These are phyloP conservation scores for Penicillium aurantiogriseum DNA, from an alignment of 2,329 filamentous ascomycete species.

Conservation along the genomic window DNA sequence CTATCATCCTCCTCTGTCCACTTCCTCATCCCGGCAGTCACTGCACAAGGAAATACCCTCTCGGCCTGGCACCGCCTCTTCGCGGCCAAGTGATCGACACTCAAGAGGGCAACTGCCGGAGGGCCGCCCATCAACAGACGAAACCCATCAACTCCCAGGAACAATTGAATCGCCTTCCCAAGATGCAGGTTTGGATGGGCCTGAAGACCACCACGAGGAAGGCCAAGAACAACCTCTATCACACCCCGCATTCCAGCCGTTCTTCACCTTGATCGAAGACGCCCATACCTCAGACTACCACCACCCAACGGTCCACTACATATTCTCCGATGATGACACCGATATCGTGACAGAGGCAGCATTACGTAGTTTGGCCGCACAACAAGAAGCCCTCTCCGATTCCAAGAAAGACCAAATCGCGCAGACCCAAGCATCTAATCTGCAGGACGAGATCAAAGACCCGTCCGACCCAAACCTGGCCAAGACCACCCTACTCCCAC, in stretches of 20 bases:
- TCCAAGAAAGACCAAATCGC: constrained; percentile 18
- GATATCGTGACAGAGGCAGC: constrained; percentile 69
- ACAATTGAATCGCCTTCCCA: constrained; percentile 5
- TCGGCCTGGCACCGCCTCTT: constrained; percentile 15
- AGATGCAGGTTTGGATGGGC: constrained; percentile 7
- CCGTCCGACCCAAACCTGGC: constrained; percentile 6
- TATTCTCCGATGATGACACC: constrained; percentile 89
- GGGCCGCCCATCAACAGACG: constrained; percentile 5
- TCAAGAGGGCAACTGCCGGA: constrained; percentile 9
- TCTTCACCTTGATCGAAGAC: constrained; percentile 85
- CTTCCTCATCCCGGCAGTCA: constrained; percentile 32
- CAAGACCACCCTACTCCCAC: constrained; percentile 45
- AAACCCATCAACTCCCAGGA: constrained; percentile 2
- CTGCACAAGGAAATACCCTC: constrained; percentile 14
- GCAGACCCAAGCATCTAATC: constrained; percentile 7
- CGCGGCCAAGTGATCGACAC: constrained; percentile 14
- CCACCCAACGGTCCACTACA: constrained; percentile 85
- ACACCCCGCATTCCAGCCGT: constrained; percentile 64
- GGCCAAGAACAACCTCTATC: constrained; percentile 18
- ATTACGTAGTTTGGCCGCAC: constrained; percentile 53
- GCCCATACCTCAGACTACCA: constrained; percentile 68
- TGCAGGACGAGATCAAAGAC: constrained; percentile 21
- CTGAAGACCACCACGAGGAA: constrained; percentile 12
- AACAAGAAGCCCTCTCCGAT: constrained; percentile 35
- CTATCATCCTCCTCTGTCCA: constrained; percentile 20